Base-by-base conservation (phyloP, 2,329 filamentous ascomycete species). In the Aspergillus sergii region DNA sequence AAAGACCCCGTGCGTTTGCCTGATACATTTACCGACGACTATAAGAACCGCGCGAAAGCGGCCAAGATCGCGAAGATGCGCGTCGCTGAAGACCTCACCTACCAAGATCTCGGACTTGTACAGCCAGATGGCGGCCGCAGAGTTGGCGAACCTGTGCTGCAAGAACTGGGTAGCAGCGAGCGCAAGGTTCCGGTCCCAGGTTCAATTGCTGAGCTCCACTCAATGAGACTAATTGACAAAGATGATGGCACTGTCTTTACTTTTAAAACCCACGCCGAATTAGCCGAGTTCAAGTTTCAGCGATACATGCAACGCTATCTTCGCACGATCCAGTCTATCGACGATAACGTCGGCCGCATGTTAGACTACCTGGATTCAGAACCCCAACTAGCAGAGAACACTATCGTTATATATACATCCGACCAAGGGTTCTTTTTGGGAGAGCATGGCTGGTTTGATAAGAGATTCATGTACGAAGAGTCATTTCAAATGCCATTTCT, bases 391-490 rank as follows among this genome's bases (percentile, higher is more conserved):
- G 43, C 43, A 56, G 74, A 83, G 0, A 79, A 85, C 66, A 86
- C 83, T 0, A 72, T 86, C 3, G 80, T 86, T 2, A 76, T 85
- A n/a, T 86, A 86, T 64, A 85, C 81, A 0, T 84, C 82, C 0
- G 84, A 85, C 65, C 83, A 86, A 64, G 84, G 84, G 7, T 86
- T 86, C 74, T 86, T 86, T 70, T 79, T 86, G 0, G 84, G 84
- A 9, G 84, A 86, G 62, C 84, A 86, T 64, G 84, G 84, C 59
- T 86, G 83, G 34, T 86, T 85, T 66, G 84, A 86, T 70, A 86
- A 86, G 72, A 80, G 84, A 3, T 85, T 86, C 71, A 85, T 86
- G 81, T 86, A 86, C 71, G 84, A 86, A 64, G 83, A 86, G 70
- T 80, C 76, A 16, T 86, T 86, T 73, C 83, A 86, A 71, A 86